Evolutionary conservation across 345 rosid species (phyloP).

Genomic region (Eucalyptus brandiana): DNA sequence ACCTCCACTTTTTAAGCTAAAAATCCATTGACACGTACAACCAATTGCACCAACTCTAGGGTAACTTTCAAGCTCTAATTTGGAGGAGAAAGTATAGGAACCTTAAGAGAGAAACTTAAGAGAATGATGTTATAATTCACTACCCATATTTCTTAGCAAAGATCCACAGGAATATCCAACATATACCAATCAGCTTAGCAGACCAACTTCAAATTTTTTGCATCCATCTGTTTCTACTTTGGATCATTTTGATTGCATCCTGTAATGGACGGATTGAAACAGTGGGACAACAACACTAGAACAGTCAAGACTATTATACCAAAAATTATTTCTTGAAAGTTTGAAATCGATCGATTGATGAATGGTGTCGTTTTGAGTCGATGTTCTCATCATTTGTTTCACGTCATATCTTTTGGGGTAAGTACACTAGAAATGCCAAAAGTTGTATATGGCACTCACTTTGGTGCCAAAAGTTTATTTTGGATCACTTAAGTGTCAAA

Average conservation of each 20-base stretch:
- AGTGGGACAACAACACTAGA: background rate
- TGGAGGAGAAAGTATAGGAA: accelerated
- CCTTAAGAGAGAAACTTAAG: background rate
- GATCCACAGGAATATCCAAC: background rate
- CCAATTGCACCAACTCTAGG: background rate
- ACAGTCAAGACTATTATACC: background rate
- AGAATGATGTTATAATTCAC: background rate
- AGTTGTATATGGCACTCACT: too few relatives aligned
- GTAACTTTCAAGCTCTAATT: background rate
- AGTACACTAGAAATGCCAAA: too few relatives aligned
- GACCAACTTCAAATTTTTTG: background rate
- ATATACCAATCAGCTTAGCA: background rate
- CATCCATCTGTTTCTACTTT: background rate
- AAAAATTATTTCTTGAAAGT: background rate
- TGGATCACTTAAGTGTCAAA: too few relatives aligned
- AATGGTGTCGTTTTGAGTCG: too few relatives aligned
- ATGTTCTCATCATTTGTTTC: too few relatives aligned
- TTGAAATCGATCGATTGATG: too few relatives aligned
- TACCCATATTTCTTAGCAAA: background rate
- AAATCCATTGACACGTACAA: background rate
- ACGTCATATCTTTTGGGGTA: too few relatives aligned
- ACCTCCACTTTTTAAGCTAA: background rate
- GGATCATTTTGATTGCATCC: background rate
- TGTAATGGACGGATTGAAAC: background rate
- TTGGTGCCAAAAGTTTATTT: too few relatives aligned